phyloP scores from a whole-genome alignment of 768 basidiomycete species.

The Piloderma croceum region DNA sequence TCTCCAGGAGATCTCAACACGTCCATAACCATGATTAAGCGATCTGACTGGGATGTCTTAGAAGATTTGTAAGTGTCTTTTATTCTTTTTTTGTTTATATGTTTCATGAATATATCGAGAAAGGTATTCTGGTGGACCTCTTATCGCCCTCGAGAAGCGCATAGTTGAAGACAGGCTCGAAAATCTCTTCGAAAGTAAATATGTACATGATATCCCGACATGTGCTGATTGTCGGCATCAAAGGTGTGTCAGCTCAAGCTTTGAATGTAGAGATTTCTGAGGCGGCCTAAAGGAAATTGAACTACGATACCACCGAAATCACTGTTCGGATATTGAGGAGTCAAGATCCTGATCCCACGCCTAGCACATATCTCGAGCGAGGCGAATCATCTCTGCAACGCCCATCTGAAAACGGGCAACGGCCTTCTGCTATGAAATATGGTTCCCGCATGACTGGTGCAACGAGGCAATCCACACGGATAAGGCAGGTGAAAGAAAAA shows the following conservation, averaged over 20 bases:
- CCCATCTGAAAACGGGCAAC: no score
- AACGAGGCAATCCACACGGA: constrained; percentile 55
- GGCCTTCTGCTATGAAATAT: no score
- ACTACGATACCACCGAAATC: no score
- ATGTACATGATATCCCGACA: constrained; percentile 45
- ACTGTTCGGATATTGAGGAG: constrained; percentile 43
- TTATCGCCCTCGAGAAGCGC: constrained; percentile 43
- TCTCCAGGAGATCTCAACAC: constrained; percentile 51
- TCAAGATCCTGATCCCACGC: constrained; percentile 25
- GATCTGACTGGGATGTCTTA: constrained; percentile 60
- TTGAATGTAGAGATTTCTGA: no score
- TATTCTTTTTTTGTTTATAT: neutral
- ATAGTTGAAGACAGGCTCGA: constrained; percentile 17
- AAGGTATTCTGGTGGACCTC: constrained; percentile 53
- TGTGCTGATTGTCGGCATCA: constrained; percentile 57
- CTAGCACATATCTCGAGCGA: no score
- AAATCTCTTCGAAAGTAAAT: constrained; percentile 30
- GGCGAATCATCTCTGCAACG: no score
- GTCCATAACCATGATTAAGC: constrained; percentile 50
- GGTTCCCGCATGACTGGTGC: no score
- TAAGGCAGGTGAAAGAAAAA: constrained; percentile 51
- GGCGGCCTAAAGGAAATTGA: no score
- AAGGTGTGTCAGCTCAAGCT: constrained; percentile 35
- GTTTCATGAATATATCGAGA: no score
- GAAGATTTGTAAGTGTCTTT: constrained; percentile 45